Percentiles rank a stretch among this genome's conserved stretches.
Conservation (phyloP, 805 yeast species). For the Yamadazyma takamatsuzukensis region DNA sequence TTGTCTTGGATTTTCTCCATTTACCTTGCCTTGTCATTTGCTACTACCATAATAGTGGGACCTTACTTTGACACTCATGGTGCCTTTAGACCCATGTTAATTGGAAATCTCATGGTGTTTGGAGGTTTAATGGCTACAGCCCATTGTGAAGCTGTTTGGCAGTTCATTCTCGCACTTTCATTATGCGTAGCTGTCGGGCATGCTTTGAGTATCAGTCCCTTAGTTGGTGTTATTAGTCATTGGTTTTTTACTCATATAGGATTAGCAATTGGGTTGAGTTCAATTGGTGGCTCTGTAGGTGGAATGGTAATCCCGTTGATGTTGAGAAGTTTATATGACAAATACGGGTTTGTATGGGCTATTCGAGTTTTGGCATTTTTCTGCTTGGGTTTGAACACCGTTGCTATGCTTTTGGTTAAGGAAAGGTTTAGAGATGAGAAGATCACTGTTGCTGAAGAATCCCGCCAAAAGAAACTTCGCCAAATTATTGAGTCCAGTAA, state of each 20-base stretch:
- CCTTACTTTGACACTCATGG: conserved; percentile 64
- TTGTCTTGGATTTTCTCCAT: conserved; percentile 41
- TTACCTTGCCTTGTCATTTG: conserved; percentile 28
- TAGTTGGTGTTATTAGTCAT: conserved; percentile 59
- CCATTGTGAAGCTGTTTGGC: conserved; percentile 48
- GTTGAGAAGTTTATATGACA: conserved; percentile 40
- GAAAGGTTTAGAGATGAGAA: conserved; percentile 18
- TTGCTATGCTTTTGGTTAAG: conserved; percentile 23
- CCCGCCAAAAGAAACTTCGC: neutral
- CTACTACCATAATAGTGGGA: conserved; percentile 42
- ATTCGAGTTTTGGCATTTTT: conserved; percentile 44
- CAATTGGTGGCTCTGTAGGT: conserved; percentile 66
- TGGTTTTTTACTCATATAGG: conserved; percentile 59
- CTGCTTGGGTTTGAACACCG: conserved; percentile 22
- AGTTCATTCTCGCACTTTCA: conserved; percentile 51
- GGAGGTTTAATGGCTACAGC: conserved; percentile 56
- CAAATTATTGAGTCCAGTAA: conserved; percentile 12
- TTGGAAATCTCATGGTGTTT: conserved; percentile 41
- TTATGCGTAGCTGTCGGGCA: conserved; percentile 53
- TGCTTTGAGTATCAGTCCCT: conserved; percentile 58
- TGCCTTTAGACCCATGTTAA: conserved; percentile 41
- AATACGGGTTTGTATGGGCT: conserved; percentile 60
- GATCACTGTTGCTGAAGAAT: neutral
- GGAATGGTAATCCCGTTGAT: conserved; percentile 60
- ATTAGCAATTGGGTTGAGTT: conserved; percentile 51